Evolutionary conservation across 768 basidiomycete genomes (phyloP), one percentile per base, ranked within the genome.

Genomic region (Trametes meyenii): DNA sequence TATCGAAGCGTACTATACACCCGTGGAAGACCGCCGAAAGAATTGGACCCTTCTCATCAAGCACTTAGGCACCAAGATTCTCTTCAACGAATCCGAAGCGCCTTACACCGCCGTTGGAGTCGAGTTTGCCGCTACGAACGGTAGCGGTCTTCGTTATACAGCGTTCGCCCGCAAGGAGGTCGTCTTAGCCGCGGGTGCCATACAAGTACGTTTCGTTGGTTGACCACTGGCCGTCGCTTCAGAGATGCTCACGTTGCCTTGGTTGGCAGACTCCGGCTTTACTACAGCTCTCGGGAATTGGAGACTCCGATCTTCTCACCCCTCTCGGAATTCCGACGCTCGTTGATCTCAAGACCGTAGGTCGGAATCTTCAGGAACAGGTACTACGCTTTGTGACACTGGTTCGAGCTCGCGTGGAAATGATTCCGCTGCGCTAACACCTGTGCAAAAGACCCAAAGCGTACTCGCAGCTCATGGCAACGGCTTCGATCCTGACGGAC

Each of bases 341-440:
- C 19, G 72, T 84, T 44, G 71, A 83, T 58, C 72, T 84, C 33
- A 77, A 77, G 62, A 78, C 77, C 5, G 83, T 85, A 3, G 84
- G 84, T 5, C 77, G 76, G 70, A 85, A 86, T 67, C 76, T 86
- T 24, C 84, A 85, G 68, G 84, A 85, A 65, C 83, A 84, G 56
- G 56, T 58, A n/a, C 21, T n/a, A 23, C 1, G 43, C 6, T 19
- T 35, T 2, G 24, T 16, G 7, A 2, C 0, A 4, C 21, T 8
- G 3, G n/a, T 36, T 29, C 19, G 43, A 40, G 2, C 23, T n/a
- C n/a, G n/a, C n/a, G n/a, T n/a, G n/a, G n/a, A 3, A 12, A 11
- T n/a, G n/a, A n/a, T n/a, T n/a, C n/a, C n/a, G 29, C 19, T 14
- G 11, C 19, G n/a, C 11, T 10, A 3, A 0, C 12, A 5, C 3